Evolutionary conservation across 2,329 filamentous ascomycete species (phyloP).

Genomic region (Monosporascus sp.): DNA sequence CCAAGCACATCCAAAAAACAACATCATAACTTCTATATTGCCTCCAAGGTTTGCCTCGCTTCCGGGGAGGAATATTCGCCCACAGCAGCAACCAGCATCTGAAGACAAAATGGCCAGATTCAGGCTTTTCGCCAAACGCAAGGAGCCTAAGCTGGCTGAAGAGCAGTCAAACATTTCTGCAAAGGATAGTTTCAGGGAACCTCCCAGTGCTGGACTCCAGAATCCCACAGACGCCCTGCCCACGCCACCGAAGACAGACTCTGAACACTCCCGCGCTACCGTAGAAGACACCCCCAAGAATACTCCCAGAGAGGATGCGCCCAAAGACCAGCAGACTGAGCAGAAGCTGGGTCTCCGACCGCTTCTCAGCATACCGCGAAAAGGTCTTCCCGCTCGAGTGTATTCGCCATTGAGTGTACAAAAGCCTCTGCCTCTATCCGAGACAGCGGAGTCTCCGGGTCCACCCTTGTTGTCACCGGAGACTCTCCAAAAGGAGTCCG

Average conservation of each 20-base stretch:
- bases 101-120: constrained; percentile 13
- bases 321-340: not conserved
- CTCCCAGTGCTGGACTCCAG: not conserved
- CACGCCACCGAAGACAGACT: not conserved
- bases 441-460: not conserved
- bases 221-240: not conserved
- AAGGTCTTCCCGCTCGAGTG: not conserved
- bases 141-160: constrained; percentile 9
- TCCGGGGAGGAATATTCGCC: constrained; percentile 22
- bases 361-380: not conserved
- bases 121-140: constrained; percentile 11
- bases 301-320: not conserved
- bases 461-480: not conserved
- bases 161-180: constrained; percentile 1
- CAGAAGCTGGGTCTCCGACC: not conserved
- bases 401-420: not conserved
- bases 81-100: constrained; percentile 11
- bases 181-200: constrained; percentile 2
- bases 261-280: not conserved
- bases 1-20: constrained; percentile 14
- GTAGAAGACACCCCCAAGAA: not conserved
- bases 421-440: not conserved
- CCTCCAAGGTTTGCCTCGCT: constrained; percentile 20
- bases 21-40: constrained; percentile 9
- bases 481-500: not conserved